Evolutionary conservation across 768 basidiomycete species (phyloP).

Genomic region (Arthromyces matolae): DNA sequence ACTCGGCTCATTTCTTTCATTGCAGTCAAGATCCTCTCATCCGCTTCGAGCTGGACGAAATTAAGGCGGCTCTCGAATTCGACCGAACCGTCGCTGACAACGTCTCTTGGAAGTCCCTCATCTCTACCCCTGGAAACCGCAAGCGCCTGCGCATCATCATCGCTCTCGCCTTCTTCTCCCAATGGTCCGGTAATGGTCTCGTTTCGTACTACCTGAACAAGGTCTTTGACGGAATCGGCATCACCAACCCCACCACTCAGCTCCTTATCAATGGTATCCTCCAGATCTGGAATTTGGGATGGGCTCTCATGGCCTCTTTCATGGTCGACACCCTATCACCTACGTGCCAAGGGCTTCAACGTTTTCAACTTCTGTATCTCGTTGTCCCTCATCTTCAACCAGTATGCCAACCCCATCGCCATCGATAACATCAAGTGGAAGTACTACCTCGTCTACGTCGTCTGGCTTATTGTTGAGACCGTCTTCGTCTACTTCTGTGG

Average conservation of each 20-base stretch:
- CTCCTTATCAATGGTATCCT: constrained; percentile 45
- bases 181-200: no score
- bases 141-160: constrained; percentile 54
- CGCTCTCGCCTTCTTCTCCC: no score
- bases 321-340: constrained; percentile 33
- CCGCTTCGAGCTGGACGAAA: constrained; percentile 57
- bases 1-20: no score
- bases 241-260: constrained; percentile 41
- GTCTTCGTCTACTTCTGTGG: constrained; percentile 60
- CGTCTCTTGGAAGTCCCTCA: no score
- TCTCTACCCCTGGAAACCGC: constrained; percentile 50
- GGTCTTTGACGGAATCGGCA: no score
- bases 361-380: no score
- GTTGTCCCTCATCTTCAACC: no score
- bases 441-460: no score
- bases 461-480: constrained; percentile 64
- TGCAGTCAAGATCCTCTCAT: constrained; percentile 55
- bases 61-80: constrained; percentile 44
- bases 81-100: constrained; percentile 37
- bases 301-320: constrained; percentile 50
- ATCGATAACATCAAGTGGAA: constrained; percentile 46
- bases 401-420: constrained; percentile 18
- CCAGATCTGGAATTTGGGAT: constrained; percentile 53
- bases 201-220: no score
- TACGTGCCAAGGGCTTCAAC: constrained; percentile 19